Conservation (phyloP, 176 grass and related monocot genomes). For the Cocos nucifera region DNA sequence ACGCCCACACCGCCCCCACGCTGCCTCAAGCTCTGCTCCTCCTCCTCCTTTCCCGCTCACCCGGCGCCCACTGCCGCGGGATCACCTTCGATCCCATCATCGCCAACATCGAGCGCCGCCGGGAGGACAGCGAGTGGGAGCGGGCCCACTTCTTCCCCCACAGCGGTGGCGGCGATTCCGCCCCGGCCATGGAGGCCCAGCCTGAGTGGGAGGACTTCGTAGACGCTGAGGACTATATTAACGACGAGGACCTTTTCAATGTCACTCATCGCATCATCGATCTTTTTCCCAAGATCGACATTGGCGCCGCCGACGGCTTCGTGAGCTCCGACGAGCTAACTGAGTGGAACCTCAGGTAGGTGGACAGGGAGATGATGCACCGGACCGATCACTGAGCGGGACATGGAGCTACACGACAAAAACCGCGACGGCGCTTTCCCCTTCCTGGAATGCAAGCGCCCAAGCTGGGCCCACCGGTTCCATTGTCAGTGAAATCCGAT, state of each 20-base stretch:
- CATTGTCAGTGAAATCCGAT: slow-evolving; percentile 36
- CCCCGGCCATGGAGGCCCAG: slow-evolving; percentile 64
- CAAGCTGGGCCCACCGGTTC: slow-evolving; percentile 69
- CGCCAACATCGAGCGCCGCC: slow-evolving; percentile 61
- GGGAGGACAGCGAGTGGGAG: slow-evolving; percentile 86
- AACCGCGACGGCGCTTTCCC: slow-evolving; percentile 59
- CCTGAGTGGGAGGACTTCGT: slow-evolving; percentile 55
- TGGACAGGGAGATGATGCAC: slow-evolving; percentile 55
- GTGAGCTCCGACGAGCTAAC: slow-evolving; percentile 52
- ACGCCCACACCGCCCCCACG: slow-evolving; percentile 29
- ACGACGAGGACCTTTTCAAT: slow-evolving; percentile 59
- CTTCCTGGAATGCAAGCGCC: slow-evolving; percentile 64
- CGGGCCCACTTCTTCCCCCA: slow-evolving; percentile 25
- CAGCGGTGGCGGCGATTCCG: slow-evolving; percentile 25
- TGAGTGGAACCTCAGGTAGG: slow-evolving; percentile 61
- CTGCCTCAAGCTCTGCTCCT: slow-evolving; percentile 66
- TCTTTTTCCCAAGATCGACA: slow-evolving; percentile 80
- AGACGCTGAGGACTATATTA: slow-evolving; percentile 49
- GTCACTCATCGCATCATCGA: slow-evolving; percentile 54
- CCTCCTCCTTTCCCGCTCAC: slow-evolving; percentile 6
- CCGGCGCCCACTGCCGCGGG: slow-evolving; percentile 1
- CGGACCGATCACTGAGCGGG: slow-evolving; percentile 28
- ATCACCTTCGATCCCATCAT: slow-evolving; percentile 84
- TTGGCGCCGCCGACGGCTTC: slow-evolving; percentile 45
- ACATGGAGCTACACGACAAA: slow-evolving; percentile 83